phyloP scores from a whole-genome alignment of 129 eudicot genomes.

The Tagetes erecta region DNA sequence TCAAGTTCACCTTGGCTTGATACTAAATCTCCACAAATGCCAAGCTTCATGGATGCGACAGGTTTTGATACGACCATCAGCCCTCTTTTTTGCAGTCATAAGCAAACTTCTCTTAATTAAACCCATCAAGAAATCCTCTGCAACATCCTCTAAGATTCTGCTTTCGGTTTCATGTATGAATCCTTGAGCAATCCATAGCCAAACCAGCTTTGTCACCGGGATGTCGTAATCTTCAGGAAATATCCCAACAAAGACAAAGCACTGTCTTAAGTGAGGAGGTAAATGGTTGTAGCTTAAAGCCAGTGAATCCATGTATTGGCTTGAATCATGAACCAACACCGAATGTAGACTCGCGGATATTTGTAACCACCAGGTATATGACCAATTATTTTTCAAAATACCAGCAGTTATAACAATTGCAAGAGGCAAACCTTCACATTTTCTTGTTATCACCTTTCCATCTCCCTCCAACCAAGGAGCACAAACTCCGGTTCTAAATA shows the following conservation, averaged over 20 bases:
- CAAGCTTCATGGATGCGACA: conserved; percentile 44
- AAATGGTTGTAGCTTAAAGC: background rate
- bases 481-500: too few relatives aligned
- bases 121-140: conserved; percentile 21
- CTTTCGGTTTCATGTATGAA: background rate
- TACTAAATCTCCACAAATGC: conserved; percentile 20
- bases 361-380: too few relatives aligned
- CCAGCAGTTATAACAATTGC: too few relatives aligned
- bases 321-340: conserved; percentile 23
- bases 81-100: conserved; percentile 14
- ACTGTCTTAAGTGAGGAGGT: conserved; percentile 21
- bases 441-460: too few relatives aligned
- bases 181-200: too few relatives aligned
- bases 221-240: background rate
- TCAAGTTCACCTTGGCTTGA: background rate
- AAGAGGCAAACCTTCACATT: too few relatives aligned
- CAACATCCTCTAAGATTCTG: conserved; percentile 26
- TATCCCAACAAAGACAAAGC: conserved; percentile 37
- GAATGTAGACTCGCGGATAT: too few relatives aligned
- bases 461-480: too few relatives aligned
- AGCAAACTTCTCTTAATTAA: conserved; percentile 15
- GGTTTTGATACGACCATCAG: conserved; percentile 26
- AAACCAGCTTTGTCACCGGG: too few relatives aligned
- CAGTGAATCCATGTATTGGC: conserved; percentile 27
- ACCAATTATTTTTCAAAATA: too few relatives aligned